Evolutionary conservation across 2,329 filamentous ascomycete species (phyloP), one percentile per base, ranked within the genome.

Genomic region (Diatrype stigma): DNA sequence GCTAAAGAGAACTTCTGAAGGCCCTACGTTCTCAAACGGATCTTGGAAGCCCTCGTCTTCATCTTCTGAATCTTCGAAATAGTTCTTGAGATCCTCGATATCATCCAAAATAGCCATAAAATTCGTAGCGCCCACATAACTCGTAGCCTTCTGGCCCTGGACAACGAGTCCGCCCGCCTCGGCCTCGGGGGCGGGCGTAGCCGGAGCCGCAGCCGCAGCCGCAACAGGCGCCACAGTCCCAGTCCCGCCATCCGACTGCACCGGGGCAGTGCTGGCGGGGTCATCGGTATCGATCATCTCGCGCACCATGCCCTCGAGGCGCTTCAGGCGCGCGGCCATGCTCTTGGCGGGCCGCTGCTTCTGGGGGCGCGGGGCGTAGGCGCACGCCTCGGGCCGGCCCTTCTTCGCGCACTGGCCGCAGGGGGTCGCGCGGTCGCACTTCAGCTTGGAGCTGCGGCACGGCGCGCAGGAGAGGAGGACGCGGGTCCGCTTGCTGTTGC

Each of bases 71-170:
- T 80, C 73, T 22, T 80, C 76, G 60, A 84, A 82, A 56, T 80
- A 83, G 50, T 68, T 71, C 62, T 82, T 81, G 8, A 84, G 67
- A 50, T 83, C 79, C 60, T 83, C 78, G 45, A 84, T 82, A 68
- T 84, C 78, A 59, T 83, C 77, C 11, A 84, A 65, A 64, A 84
- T 81, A 2, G 80, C 80, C 69, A 82, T 77, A 56, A 79, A 82
- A 52, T 84, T 80, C 42, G 80, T 83, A 3, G 79, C 79, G 1
- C 81, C 80, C 4, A 84, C 74, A 56, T 81, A 84, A 4, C 74
- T 79, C 40, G 72, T 74, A 10, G 69, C 71, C 47, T 66, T 65
- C 34, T 70, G 62, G 2, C 73, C 70, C 21, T 69, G 65, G 19
- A 81, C 68, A 6, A 81, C 70, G 48, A 77, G 70, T 0, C 71